Percentiles rank a stretch among this genome's conserved stretches.
Evolutionary conservation across 805 yeast species (phyloP).

Genomic region (Candida sanyiensis): DNA sequence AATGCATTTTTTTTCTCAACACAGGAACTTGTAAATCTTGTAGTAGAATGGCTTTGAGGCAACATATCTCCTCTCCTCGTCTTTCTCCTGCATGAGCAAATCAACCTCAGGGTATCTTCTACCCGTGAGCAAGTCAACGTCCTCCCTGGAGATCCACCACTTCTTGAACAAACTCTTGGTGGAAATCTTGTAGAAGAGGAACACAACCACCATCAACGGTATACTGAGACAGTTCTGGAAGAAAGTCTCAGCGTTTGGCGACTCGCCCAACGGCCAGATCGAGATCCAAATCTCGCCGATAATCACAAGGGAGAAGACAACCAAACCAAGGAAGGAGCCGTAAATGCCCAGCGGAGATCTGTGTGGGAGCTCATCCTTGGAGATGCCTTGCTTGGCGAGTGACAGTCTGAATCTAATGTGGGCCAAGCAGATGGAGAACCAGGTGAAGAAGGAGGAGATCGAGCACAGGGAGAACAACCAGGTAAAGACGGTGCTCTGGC

Average conservation of each 20-base stretch:
- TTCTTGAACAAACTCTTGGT: constrained; percentile 34
- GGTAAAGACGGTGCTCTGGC: constrained; percentile 50
- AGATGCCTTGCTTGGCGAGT: constrained; percentile 57
- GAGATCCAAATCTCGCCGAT: constrained; percentile 81
- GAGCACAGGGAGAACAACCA: constrained; percentile 64
- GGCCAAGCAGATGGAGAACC: constrained; percentile 55
- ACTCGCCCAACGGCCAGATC: constrained; percentile 51
- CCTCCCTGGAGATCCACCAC: constrained; percentile 36
- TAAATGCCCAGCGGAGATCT: constrained; percentile 58
- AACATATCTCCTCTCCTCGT: constrained; percentile 46
- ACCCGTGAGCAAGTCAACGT: constrained; percentile 60
- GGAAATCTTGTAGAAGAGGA: constrained; percentile 26
- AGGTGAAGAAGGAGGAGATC: constrained; percentile 54
- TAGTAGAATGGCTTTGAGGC: constrained; percentile 39
- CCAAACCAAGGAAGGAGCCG: constrained; percentile 61
- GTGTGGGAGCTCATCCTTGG: constrained; percentile 61
- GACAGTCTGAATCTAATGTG: constrained; percentile 63
- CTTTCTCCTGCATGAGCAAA: constrained; percentile 46
- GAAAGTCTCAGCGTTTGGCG: constrained; percentile 29
- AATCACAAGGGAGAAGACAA: constrained; percentile 52
- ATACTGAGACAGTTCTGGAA: constrained; percentile 39
- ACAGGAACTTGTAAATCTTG: constrained; percentile 50
- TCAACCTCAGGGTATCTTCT: constrained; percentile 59
- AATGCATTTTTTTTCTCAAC: constrained; percentile 38
- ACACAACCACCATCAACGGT: constrained; percentile 31